Conservation (phyloP, 2,329 filamentous ascomycete species). For the Coniochaeta hoffmannii region DNA sequence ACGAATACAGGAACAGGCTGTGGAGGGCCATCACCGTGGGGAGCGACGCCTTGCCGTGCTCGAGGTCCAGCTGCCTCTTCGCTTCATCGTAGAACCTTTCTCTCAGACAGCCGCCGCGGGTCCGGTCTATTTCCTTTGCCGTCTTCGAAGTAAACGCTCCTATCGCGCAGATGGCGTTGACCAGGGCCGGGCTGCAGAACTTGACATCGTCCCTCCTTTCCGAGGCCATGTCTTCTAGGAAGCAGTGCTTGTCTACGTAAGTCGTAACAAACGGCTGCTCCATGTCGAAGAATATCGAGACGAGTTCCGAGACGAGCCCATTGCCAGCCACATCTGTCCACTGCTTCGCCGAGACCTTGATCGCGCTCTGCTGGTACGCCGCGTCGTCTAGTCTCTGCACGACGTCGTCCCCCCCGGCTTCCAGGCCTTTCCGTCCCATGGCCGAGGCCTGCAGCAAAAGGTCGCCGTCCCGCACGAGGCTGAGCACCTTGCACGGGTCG, state of each 20-base stretch:
- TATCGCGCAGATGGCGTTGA: background rate
- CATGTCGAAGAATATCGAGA: constrained; percentile 2
- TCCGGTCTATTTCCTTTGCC: background rate
- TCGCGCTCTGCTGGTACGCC: background rate
- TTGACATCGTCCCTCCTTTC: background rate
- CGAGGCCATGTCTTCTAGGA: background rate
- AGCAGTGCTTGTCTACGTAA: background rate
- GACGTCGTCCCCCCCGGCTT: background rate
- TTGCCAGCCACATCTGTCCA: constrained; percentile 1
- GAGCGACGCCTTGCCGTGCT: constrained; percentile 3
- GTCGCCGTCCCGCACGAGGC: constrained; percentile 1
- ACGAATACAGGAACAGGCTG: constrained; percentile 5
- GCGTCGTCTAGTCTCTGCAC: background rate
- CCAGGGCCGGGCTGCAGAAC: background rate
- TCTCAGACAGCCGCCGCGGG: background rate
- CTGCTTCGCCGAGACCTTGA: background rate
- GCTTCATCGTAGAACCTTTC: constrained; percentile 4
- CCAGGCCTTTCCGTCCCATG: background rate
- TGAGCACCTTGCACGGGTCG: background rate
- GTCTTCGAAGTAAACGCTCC: constrained; percentile 1
- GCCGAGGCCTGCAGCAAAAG: constrained; percentile 1
- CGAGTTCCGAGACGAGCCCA: constrained; percentile 1
- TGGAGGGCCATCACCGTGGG: constrained; percentile 2
- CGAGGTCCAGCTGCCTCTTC: constrained; percentile 5
- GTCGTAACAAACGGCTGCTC: background rate